Evolutionary conservation across 352 stramenopile species (phyloP).

Genomic region (Phytophthora sp.): DNA sequence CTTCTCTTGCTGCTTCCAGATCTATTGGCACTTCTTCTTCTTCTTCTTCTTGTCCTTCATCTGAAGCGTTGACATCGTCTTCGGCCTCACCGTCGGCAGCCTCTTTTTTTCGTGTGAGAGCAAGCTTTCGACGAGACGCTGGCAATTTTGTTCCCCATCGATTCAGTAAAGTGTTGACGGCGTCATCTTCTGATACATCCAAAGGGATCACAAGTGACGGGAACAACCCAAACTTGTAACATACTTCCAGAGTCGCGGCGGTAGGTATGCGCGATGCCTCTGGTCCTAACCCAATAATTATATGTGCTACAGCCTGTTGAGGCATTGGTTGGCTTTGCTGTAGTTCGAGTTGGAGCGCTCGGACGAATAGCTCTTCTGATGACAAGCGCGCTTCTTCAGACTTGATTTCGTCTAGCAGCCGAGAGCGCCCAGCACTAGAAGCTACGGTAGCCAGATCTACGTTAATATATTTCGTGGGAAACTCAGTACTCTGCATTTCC

Average conservation of each 20-base stretch:
- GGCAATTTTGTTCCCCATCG: constrained; percentile 38
- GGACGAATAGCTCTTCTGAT: constrained; percentile 22
- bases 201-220: constrained; percentile 60
- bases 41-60: constrained; percentile 24
- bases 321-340: neutral
- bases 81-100: constrained; percentile 2
- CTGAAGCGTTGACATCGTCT: constrained; percentile 3
- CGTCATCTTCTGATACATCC: constrained; percentile 30
- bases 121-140: constrained; percentile 28
- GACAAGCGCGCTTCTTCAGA: constrained; percentile 21
- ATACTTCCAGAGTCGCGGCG: constrained; percentile 40
- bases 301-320: constrained; percentile 6
- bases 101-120: constrained; percentile 28
- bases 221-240: constrained; percentile 53
- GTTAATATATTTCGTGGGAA: constrained; percentile 12
- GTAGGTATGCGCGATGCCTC: constrained; percentile 44
- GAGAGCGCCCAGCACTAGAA: constrained; percentile 6
- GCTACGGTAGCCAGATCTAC: constrained; percentile 19
- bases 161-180: constrained; percentile 34
- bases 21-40: constrained; percentile 35
- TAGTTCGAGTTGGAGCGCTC: constrained; percentile 24
- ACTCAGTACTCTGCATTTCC: neutral
- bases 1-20: constrained; percentile 43
- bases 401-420: constrained; percentile 30
- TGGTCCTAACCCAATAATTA: constrained; percentile 33